These are phyloP conservation scores for Choricystis sp. DNA, from an alignment of 139 green algal species.

Conservation along the genomic window DNA sequence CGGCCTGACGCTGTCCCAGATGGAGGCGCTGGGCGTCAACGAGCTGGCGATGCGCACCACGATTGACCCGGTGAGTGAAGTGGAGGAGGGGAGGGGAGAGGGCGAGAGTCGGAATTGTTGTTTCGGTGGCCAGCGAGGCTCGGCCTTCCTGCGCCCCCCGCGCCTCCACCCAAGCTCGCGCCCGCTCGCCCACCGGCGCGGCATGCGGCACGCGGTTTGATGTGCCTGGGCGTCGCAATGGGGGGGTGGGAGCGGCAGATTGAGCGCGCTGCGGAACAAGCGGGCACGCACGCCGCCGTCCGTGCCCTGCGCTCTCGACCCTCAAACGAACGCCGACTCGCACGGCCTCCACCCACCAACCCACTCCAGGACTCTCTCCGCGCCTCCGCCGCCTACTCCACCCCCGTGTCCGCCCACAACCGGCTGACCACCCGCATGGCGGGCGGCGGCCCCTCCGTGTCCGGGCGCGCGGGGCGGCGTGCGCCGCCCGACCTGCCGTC, in stretches of 20 bases:
- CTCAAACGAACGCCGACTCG: neutral
- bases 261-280: no score
- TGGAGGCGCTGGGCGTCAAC: conserved; percentile 30
- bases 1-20: conserved; percentile 32
- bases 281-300: no score
- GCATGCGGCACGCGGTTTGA: no score
- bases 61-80: conserved; percentile 20
- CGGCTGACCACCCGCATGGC: conserved; percentile 8
- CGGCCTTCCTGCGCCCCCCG: no score
- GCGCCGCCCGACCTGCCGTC: conserved; percentile 72
- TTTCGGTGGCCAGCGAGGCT: no score
- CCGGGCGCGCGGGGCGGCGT: conserved; percentile 14
- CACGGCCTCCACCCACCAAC: neutral
- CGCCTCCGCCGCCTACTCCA: conserved; percentile 32
- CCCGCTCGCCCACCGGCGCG: no score
- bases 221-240: no score
- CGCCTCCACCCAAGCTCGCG: no score
- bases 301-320: neutral
- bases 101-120: no score
- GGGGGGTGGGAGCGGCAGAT: no score
- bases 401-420: conserved; percentile 10
- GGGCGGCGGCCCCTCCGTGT: conserved; percentile 21
- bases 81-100: no score
- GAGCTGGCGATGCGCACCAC: conserved; percentile 6
- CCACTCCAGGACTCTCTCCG: conserved; percentile 16